Evolutionary conservation across 257 asterid species (phyloP), one percentile per base, ranked within the genome.

Genomic region (Asclepias syriaca): DNA sequence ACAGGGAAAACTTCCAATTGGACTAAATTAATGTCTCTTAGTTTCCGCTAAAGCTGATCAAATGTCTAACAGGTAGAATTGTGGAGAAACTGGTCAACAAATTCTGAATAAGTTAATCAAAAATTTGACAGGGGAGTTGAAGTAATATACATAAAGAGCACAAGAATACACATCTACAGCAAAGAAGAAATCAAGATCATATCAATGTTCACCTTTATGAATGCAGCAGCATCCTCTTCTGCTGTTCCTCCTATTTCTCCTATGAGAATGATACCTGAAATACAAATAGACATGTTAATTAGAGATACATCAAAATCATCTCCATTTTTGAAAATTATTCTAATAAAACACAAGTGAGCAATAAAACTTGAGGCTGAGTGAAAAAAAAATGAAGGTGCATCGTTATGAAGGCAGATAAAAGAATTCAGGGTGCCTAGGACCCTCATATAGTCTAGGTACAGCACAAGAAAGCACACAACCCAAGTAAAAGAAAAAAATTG

Each of bases 231-330:
- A 74, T 93, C 98, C 83, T 93, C 98, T 85, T 93, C 98, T 34
- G 97, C 97, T n/a, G 97, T 91, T 78, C 97, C 98, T 72, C 98
- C 97, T 22, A 93, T 93, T 89, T 93, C 98, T 71, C 98, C 98
- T 65, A 93, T 93, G 56, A 93, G 96, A 79, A 93, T 71, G 61
- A 93, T 89, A 77, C 98, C 98, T 93, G 80, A 83, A 74, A 78
- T 60, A 67, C 59, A 72, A 70, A 74, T 18, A 68, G 50, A 53
- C 65, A 78, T 55, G 55, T 61, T 49, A 55, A 45, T 55, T 70
- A 74, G 53, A 16, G 49, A 34, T 63, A 18, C 68, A 66, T 66
- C 67, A 66, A 75, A 51, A 68, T 37, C 45, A 69, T 74, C 59
- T 16, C 39, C 63, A 27, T 68, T 54, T 46, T 37, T 6, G 4